A percentile compares a stretch with the other conserved stretches of the same genome.
Evolutionary conservation across 2,329 filamentous ascomycete genomes (phyloP).

Genomic region (Colletotrichum tabaci): DNA sequence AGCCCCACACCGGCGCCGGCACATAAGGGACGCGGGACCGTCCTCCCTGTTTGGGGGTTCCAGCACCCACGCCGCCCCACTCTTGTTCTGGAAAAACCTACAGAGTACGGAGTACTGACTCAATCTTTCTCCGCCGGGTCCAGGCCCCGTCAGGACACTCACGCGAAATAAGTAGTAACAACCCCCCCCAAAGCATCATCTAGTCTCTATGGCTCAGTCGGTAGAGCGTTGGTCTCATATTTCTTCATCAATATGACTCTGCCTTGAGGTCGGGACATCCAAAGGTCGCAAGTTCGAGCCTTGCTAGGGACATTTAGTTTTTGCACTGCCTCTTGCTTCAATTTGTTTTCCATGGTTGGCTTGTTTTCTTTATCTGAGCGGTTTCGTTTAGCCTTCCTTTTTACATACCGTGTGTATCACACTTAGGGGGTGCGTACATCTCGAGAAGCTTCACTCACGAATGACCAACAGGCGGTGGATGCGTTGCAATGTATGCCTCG

Average conservation of each 20-base stretch:
- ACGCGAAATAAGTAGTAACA: accelerated
- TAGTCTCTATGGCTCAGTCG: slow-evolving; percentile 37
- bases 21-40: background rate
- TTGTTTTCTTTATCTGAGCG: too few species aligned
- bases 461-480: too few species aligned
- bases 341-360: background rate
- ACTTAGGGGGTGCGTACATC: too few species aligned
- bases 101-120: background rate
- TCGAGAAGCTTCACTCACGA: too few species aligned
- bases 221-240: slow-evolving; percentile 41
- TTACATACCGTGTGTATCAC: too few species aligned
- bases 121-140: background rate
- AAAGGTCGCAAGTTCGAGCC: slow-evolving; percentile 42
- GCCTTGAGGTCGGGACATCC: slow-evolving; percentile 17
- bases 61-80: background rate
- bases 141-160: too few species aligned
- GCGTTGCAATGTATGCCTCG: too few species aligned
- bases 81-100: background rate
- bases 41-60: background rate
- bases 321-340: background rate
- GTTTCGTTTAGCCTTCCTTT: too few species aligned
- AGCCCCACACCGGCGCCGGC: background rate
- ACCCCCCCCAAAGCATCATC: accelerated
- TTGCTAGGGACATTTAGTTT: slow-evolving; percentile 23
- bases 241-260: slow-evolving; percentile 15